phyloP scores from a whole-genome alignment of 768 basidiomycete genomes.

The Sutorius australiensis region DNA sequence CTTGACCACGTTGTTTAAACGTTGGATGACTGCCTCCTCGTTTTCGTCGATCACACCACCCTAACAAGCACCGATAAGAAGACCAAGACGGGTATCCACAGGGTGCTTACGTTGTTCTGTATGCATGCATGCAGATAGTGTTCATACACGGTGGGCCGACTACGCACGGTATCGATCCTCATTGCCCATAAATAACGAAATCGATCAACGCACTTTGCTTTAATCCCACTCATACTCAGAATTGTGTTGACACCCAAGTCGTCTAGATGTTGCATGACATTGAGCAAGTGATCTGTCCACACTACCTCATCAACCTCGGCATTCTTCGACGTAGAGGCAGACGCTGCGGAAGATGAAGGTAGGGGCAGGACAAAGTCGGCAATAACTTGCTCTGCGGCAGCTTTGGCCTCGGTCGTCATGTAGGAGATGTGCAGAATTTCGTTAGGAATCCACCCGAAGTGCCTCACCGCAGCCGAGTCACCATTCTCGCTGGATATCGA shows the following conservation, averaged over 20 bases:
- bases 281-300: conserved; percentile 84
- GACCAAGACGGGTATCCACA: background rate
- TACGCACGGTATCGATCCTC: conserved; percentile 25
- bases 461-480: conserved; percentile 63
- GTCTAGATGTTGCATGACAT: conserved; percentile 66
- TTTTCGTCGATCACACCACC: conserved; percentile 88
- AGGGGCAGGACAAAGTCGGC: conserved; percentile 81
- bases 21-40: conserved; percentile 57
- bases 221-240: conserved; percentile 59
- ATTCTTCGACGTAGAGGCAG: conserved; percentile 42
- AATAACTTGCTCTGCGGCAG: conserved; percentile 62
- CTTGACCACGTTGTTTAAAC: conserved; percentile 52
- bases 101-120: conserved; percentile 72
- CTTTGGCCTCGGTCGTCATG: conserved; percentile 56
- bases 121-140: conserved; percentile 71
- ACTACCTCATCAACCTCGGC: conserved; percentile 68
- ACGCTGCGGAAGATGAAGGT: conserved; percentile 41
- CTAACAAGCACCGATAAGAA: conserved; percentile 37
- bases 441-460: conserved; percentile 93
- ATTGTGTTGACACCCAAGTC: conserved; percentile 56
- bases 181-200: background rate
- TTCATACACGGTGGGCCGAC: conserved; percentile 69
- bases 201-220: conserved; percentile 44
- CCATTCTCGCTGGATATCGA: conserved; percentile 62
- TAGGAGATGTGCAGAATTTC: conserved; percentile 56